Conservation (phyloP, 805 yeast genomes). For the Candida boidinii region DNA sequence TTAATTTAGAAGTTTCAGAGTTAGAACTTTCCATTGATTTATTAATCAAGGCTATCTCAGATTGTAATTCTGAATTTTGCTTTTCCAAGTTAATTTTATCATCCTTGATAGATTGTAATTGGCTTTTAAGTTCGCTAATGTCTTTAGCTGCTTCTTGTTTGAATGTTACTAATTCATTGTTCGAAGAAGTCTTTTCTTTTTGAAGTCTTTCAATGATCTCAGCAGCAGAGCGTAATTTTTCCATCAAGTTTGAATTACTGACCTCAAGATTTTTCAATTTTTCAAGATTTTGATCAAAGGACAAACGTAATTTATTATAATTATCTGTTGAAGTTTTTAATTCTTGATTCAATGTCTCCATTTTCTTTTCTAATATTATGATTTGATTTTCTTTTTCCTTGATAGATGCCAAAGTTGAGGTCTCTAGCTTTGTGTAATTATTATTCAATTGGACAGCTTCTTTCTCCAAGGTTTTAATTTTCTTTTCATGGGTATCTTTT, state of each 20-base stretch:
- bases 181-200: conserved; percentile 10
- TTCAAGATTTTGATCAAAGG: conserved; percentile 15
- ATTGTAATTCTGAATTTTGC: too few relatives aligned
- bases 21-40: too few relatives aligned
- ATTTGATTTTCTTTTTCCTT: conserved; percentile 16
- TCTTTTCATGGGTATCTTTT: conserved; percentile 41
- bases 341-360: conserved; percentile 10
- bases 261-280: conserved; percentile 16
- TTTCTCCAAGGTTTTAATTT: conserved; percentile 33
- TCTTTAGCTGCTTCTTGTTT: conserved; percentile 15
- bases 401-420: conserved; percentile 15
- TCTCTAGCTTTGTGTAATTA: conserved; percentile 26
- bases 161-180: conserved; percentile 1
- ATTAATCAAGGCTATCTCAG: too few relatives aligned
- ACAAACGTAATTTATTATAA: conserved; percentile 15
- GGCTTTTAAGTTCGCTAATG: conserved; percentile 3
- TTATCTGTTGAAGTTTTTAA: conserved; percentile 14
- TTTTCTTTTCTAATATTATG: conserved; percentile 11
- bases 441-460: conserved; percentile 24
- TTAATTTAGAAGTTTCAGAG: too few relatives aligned
- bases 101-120: conserved; percentile 1
- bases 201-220: conserved; percentile 17
- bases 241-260: conserved; percentile 11
- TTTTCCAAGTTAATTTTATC: conserved; percentile 24
- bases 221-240: conserved; percentile 18